Evolutionary conservation across 129 eudicot genomes (phyloP).

Genomic region (Saussurea involucrata): DNA sequence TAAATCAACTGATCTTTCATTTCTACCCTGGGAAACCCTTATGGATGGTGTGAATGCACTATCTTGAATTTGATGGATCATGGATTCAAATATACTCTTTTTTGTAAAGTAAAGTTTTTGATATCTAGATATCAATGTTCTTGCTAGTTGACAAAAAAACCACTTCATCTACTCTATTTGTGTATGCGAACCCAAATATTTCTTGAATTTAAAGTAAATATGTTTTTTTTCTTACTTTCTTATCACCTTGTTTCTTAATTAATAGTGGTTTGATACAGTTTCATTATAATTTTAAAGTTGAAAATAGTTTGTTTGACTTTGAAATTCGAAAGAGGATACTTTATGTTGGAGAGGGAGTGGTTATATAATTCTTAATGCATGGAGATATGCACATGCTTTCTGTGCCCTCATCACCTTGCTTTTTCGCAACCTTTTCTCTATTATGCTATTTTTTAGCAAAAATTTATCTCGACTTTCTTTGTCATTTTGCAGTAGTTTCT

Average conservation of each 20-base stretch:
- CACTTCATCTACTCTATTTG: slow-evolving; percentile 6
- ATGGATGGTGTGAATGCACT: too few species aligned
- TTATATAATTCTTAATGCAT: slow-evolving; percentile 12
- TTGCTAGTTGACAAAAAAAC: slow-evolving; percentile 22
- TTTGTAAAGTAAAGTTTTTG: neutral
- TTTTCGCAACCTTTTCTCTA: slow-evolving; percentile 12
- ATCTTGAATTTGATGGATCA: too few species aligned
- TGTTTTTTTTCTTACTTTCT: neutral
- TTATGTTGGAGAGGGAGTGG: neutral
- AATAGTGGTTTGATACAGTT: neutral
- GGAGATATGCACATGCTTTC: slow-evolving; percentile 23
- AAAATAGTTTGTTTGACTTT: slow-evolving; percentile 22
- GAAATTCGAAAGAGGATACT: slow-evolving; percentile 8
- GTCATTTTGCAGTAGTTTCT: slow-evolving; percentile 62
- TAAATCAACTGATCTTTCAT: neutral
- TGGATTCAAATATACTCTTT: too few species aligned
- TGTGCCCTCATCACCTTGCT: slow-evolving; percentile 14
- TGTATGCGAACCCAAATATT: neutral
- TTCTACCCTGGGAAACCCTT: too few species aligned
- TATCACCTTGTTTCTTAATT: neutral
- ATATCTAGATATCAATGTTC: slow-evolving; percentile 13
- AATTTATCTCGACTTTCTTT: slow-evolving; percentile 19
- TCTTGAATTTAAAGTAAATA: neutral
- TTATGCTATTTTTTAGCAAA: neutral
- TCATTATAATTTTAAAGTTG: slow-evolving; percentile 2